These are phyloP conservation scores for Narthecium ossifragum DNA, from an alignment of 106 monocot genomes.

Conservation along the genomic window DNA sequence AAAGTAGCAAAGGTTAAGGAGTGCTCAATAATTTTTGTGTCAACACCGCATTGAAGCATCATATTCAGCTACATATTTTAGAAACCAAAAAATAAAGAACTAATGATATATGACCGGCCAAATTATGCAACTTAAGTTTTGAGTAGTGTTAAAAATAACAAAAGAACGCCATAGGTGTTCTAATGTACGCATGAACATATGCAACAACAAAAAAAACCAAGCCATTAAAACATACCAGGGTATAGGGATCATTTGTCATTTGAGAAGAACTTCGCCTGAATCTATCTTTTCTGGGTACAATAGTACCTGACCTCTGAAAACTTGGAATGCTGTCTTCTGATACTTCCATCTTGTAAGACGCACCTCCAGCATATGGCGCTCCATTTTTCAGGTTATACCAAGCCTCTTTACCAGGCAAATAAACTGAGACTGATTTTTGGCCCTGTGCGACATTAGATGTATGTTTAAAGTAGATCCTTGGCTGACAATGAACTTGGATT, in stretches of 20 bases:
- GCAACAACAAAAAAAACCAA: neutral
- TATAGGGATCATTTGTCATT: slow-evolving; percentile 92
- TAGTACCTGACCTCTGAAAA: slow-evolving; percentile 89
- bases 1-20: too few relatives aligned
- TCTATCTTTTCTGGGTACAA: slow-evolving; percentile 85
- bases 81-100: too few relatives aligned
- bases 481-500: too few relatives aligned
- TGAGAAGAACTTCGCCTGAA: slow-evolving; percentile 88
- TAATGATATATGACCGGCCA: too few relatives aligned
- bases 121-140: too few relatives aligned
- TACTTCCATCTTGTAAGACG: slow-evolving; percentile 62
- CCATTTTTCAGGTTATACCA: slow-evolving; percentile 89
- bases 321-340: slow-evolving; percentile 85
- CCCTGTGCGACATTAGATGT: slow-evolving; percentile 31
- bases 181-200: too few relatives aligned
- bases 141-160: too few relatives aligned
- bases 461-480: too few relatives aligned
- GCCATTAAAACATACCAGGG: slow-evolving; percentile 58
- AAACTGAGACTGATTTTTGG: slow-evolving; percentile 71
- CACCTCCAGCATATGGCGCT: slow-evolving; percentile 49
- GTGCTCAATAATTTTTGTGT: too few relatives aligned
- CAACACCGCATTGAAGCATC: too few relatives aligned
- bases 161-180: too few relatives aligned
- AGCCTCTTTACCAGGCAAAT: slow-evolving; percentile 59
- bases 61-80: too few relatives aligned